These are phyloP conservation scores for Aquilaria malaccensis DNA, from an alignment of 345 rosid genomes.

Conservation along the genomic window DNA sequence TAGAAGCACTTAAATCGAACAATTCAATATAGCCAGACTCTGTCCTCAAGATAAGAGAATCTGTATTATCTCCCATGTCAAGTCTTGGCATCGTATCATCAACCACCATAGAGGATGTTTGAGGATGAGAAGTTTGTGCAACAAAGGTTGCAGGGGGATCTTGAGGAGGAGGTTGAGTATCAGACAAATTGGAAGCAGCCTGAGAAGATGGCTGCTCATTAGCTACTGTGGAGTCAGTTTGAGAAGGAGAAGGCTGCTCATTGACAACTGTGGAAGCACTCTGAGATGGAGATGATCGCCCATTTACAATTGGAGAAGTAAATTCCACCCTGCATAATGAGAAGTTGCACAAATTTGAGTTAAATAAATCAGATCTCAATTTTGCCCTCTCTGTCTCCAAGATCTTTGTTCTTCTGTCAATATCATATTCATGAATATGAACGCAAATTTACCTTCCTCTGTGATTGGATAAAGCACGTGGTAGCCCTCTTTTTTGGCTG, in stretches of 20 bases:
- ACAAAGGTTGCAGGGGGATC: no score
- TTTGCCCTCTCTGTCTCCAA: no score
- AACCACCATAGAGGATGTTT: no score
- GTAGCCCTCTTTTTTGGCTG: slow-evolving; percentile 40
- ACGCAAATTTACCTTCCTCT: slow-evolving; percentile 45
- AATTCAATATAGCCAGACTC: slow-evolving; percentile 53
- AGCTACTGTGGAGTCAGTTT: slow-evolving; percentile 26
- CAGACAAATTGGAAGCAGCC: no score
- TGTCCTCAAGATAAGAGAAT: slow-evolving; percentile 51
- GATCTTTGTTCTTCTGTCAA: no score
- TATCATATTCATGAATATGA: neutral
- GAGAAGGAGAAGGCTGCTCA: slow-evolving; percentile 26
- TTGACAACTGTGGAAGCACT: slow-evolving; percentile 32
- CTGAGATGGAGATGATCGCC: slow-evolving; percentile 25
- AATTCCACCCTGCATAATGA: slow-evolving; percentile 48
- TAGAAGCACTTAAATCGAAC: slow-evolving; percentile 35
- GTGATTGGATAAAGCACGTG: slow-evolving; percentile 34
- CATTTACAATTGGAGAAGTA: slow-evolving; percentile 37
- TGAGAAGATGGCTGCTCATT: no score
- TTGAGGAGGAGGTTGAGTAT: no score
- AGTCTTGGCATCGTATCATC: slow-evolving; percentile 36
- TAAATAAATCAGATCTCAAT: slow-evolving; percentile 2
- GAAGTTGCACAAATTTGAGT: slow-evolving; percentile 15
- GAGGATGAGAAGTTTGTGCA: no score
- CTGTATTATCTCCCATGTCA: slow-evolving; percentile 43